phyloP scores from a whole-genome alignment of 1,139 yeast genomes.

The Arxiozyma slooffiae region DNA sequence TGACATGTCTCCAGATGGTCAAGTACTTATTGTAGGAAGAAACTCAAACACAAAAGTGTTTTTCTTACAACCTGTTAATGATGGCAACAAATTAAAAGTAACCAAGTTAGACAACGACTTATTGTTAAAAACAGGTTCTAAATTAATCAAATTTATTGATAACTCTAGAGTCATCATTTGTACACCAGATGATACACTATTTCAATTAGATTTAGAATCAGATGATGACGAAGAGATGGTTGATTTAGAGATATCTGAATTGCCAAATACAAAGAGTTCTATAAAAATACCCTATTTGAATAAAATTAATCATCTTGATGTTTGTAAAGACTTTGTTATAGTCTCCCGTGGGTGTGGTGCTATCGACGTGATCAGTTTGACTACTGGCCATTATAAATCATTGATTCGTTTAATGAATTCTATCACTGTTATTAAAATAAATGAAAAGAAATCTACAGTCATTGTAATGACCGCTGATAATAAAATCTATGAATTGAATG shows the following conservation, averaged over 20 bases:
- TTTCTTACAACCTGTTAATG: conserved; percentile 35
- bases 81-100: conserved; percentile 37
- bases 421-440: conserved; percentile 56
- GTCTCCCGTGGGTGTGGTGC: conserved; percentile 57
- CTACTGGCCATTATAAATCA: conserved; percentile 19
- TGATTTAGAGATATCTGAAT: conserved; percentile 33
- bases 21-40: conserved; percentile 62
- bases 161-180: conserved; percentile 45
- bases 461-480: conserved; percentile 66
- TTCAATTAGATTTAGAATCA: conserved; percentile 39
- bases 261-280: conserved; percentile 26
- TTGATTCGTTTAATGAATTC: conserved; percentile 47
- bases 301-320: conserved; percentile 43
- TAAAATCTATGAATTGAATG: conserved; percentile 55
- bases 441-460: conserved; percentile 41
- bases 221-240: conserved; percentile 39
- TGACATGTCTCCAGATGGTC: conserved; percentile 57
- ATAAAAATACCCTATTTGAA: conserved; percentile 32
- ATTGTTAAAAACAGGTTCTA: conserved; percentile 44
- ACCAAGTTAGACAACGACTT: conserved; percentile 44
- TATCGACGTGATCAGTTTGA: conserved; percentile 44
- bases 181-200: conserved; percentile 58
- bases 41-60: conserved; percentile 61
- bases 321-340: conserved; percentile 40
- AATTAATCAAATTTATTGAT: conserved; percentile 38